Evolutionary conservation across 306 rosid species (phyloP).

Genomic region (Rubus idaeus): DNA sequence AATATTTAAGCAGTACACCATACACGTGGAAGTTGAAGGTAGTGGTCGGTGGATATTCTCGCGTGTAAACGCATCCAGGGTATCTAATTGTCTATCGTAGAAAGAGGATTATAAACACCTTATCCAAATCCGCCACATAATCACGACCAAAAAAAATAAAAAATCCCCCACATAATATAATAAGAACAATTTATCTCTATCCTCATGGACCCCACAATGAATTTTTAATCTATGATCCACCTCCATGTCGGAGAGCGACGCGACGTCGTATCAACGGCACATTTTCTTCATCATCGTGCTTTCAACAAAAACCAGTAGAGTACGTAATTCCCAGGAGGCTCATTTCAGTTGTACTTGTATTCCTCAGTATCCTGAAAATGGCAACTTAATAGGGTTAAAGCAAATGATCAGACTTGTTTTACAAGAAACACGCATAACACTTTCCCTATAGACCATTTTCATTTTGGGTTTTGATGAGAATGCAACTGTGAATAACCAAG

Average conservation of each 20-base stretch:
- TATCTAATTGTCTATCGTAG: not conserved
- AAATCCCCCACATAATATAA: not conserved
- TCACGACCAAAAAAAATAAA: too few species aligned
- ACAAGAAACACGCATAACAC: not conserved
- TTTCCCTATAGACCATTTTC: too few species aligned
- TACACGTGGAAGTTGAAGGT: slow-evolving; percentile 21
- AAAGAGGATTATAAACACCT: not conserved
- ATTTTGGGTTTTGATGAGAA: too few species aligned
- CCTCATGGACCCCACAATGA: not conserved
- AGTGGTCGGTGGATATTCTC: not conserved
- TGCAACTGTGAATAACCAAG: too few species aligned
- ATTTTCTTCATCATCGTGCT: not conserved
- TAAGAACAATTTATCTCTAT: not conserved
- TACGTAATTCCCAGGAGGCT: too few species aligned
- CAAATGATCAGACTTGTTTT: not conserved
- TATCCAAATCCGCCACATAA: not conserved
- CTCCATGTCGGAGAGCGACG: not conserved
- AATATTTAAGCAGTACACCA: not conserved
- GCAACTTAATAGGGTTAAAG: not conserved
- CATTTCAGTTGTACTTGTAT: too few species aligned
- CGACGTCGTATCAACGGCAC: not conserved
- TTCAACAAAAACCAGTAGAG: not conserved
- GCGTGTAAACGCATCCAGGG: not conserved
- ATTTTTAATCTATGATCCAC: not conserved
- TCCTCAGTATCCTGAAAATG: too few species aligned